These are phyloP conservation scores for Cinnamomum micranthum DNA, from an alignment of 164 flowering plant genomes.

Conservation along the genomic window DNA sequence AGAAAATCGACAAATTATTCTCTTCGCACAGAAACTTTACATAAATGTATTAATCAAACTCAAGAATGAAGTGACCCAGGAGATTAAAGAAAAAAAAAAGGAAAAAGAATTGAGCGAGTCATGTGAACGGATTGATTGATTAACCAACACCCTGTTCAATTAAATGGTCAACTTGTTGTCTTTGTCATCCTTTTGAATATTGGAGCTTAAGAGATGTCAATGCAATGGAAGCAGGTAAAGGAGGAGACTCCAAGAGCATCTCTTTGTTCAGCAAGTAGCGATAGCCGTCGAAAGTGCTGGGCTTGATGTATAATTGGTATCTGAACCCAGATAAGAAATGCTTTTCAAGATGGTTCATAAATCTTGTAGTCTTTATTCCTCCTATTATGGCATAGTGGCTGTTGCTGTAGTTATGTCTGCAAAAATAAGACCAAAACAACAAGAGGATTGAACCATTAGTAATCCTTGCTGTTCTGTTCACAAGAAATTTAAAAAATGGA, in stretches of 20 bases:
- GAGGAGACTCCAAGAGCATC: constrained; percentile 33
- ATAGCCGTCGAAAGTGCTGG: constrained; percentile 67
- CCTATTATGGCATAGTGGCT: constrained; percentile 94
- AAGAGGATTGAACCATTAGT: background rate
- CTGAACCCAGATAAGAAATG: constrained; percentile 81
- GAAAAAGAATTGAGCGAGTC: too few species aligned
- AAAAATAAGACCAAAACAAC: background rate
- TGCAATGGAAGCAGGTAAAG: constrained; percentile 25
- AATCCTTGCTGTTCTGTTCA: too few species aligned
- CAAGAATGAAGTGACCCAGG: too few species aligned
- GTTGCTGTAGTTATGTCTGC: constrained; percentile 77
- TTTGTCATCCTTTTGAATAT: constrained; percentile 58
- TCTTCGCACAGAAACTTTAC: too few species aligned
- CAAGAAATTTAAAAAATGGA: too few species aligned
- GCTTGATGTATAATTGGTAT: constrained; percentile 76
- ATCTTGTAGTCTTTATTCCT: constrained; percentile 72
- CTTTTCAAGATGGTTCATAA: constrained; percentile 78
- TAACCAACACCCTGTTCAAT: background rate
- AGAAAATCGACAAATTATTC: too few species aligned
- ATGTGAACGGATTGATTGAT: too few species aligned
- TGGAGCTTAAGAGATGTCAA: constrained; percentile 28
- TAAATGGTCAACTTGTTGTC: constrained; percentile 63
- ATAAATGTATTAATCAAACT: too few species aligned
- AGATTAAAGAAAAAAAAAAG: too few species aligned
- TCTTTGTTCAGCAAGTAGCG: constrained; percentile 58